phyloP scores from a whole-genome alignment of 2,329 filamentous ascomycete species.

The Tetracladium maxilliforme region DNA sequence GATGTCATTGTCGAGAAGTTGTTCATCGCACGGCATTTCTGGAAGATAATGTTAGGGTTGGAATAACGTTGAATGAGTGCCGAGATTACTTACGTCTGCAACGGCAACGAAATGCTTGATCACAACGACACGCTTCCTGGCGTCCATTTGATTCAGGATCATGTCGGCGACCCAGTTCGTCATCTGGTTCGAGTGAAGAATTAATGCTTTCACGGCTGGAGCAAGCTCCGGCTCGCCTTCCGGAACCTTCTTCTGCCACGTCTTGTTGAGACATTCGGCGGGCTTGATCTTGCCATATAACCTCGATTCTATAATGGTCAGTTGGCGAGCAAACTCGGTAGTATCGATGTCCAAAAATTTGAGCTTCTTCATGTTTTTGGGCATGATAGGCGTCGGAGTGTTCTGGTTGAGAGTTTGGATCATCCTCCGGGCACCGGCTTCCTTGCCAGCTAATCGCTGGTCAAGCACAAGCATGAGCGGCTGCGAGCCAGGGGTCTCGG shows the following conservation, averaged over 20 bases:
- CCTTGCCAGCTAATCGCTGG: constrained; percentile 76
- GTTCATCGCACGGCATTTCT: constrained; percentile 90
- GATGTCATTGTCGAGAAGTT: constrained; percentile 97
- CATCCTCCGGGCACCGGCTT: constrained; percentile 71
- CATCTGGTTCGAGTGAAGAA: constrained; percentile 95
- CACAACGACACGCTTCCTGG: constrained; percentile 90
- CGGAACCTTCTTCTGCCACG: constrained; percentile 89
- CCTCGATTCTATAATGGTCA: constrained; percentile 92
- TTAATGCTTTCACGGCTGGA: constrained; percentile 87
- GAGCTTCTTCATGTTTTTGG: constrained; percentile 98
- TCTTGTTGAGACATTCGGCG: constrained; percentile 94
- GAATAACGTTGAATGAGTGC: neutral
- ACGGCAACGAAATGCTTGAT: constrained; percentile 98
- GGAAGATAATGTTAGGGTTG: constrained; percentile 8
- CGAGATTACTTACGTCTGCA: constrained; percentile 61
- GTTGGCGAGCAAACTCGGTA: constrained; percentile 89
- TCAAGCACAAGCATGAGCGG: constrained; percentile 79
- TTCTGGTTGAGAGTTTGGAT: constrained; percentile 75
- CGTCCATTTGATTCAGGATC: constrained; percentile 88
- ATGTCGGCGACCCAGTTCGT: constrained; percentile 99
- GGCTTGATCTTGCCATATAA: constrained; percentile 93
- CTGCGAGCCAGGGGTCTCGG: constrained; percentile 77
- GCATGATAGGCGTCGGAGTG: constrained; percentile 77
- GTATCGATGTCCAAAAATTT: constrained; percentile 97
- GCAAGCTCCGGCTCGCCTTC: constrained; percentile 76